phyloP scores from a whole-genome alignment of 2,329 filamentous ascomycete genomes.

The Xylaria sp. region DNA sequence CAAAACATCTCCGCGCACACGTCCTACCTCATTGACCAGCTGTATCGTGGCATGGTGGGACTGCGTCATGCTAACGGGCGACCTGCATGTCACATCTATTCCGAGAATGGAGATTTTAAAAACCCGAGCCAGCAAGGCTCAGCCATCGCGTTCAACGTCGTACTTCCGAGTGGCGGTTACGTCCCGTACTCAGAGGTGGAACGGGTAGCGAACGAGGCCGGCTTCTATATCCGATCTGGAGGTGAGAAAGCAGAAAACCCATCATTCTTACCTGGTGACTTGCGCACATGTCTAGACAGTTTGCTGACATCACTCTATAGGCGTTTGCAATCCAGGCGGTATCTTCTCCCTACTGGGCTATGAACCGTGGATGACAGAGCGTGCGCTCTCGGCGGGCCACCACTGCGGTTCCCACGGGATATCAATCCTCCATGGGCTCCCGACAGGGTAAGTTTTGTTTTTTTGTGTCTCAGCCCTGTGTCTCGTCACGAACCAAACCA shows the following conservation, averaged over 20 bases:
- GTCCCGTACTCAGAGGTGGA: constrained; percentile 57
- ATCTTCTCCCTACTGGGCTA: constrained; percentile 45
- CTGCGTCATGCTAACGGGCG: constrained; percentile 51
- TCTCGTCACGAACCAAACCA: background rate
- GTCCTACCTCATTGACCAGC: constrained; percentile 43
- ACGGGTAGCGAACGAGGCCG: constrained; percentile 46
- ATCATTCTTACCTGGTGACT: background rate
- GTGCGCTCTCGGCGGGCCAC: constrained; percentile 51
- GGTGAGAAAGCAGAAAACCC: constrained; percentile 30
- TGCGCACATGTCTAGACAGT: background rate
- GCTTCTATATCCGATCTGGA: constrained; percentile 58
- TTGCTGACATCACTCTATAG: constrained; percentile 30
- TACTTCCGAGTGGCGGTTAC: constrained; percentile 46
- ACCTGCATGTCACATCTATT: constrained; percentile 51
- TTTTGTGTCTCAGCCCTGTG: background rate
- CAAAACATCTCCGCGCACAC: constrained; percentile 54
- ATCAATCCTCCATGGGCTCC: constrained; percentile 48
- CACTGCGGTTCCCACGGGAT: constrained; percentile 50
- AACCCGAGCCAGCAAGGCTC: constrained; percentile 52
- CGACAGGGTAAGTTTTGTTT: constrained; percentile 43
- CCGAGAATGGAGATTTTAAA: constrained; percentile 45
- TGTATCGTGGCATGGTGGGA: constrained; percentile 43
- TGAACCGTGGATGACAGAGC: constrained; percentile 49
- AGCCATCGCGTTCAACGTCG: constrained; percentile 60
- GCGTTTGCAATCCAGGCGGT: constrained; percentile 45